Evolutionary conservation across 805 yeast genomes (phyloP).

Genomic region (Candida dajiaensis): DNA sequence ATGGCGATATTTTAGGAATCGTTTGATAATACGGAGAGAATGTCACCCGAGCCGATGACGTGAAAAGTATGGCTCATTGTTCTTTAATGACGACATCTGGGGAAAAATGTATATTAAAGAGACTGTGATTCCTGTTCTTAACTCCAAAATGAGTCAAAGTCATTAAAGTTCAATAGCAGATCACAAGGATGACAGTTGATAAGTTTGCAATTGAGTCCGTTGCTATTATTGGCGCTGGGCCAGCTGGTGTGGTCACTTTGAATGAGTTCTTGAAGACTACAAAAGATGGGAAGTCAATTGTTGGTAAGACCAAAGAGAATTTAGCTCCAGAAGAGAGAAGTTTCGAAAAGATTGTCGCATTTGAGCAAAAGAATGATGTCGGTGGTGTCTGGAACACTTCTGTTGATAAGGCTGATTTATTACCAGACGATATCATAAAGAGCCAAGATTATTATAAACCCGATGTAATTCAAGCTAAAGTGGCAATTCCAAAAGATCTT

Average conservation of each 20-base stretch:
- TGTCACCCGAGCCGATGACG: background rate
- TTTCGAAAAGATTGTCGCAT: conserved; percentile 31
- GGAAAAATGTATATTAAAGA: too few relatives aligned
- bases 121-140: too few relatives aligned
- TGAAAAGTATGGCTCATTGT: background rate
- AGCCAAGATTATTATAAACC: conserved; percentile 28
- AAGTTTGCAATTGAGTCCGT: conserved; percentile 20
- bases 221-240: conserved; percentile 34
- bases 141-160: too few relatives aligned
- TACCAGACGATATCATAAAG: conserved; percentile 22
- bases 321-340: conserved; percentile 14
- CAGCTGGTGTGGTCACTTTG: conserved; percentile 29
- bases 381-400: conserved; percentile 39
- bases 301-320: conserved; percentile 3
- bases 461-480: conserved; percentile 23
- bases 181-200: background rate
- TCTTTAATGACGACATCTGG: too few relatives aligned
- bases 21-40: too few relatives aligned
- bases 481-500: conserved; percentile 8
- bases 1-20: too few relatives aligned
- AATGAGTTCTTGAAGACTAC: conserved; percentile 27
- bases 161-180: too few relatives aligned
- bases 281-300: conserved; percentile 25
- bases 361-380: conserved; percentile 33
- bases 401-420: conserved; percentile 13